phyloP scores from a whole-genome alignment of 2,329 filamentous ascomycete species.

The Beauveria medogensis region DNA sequence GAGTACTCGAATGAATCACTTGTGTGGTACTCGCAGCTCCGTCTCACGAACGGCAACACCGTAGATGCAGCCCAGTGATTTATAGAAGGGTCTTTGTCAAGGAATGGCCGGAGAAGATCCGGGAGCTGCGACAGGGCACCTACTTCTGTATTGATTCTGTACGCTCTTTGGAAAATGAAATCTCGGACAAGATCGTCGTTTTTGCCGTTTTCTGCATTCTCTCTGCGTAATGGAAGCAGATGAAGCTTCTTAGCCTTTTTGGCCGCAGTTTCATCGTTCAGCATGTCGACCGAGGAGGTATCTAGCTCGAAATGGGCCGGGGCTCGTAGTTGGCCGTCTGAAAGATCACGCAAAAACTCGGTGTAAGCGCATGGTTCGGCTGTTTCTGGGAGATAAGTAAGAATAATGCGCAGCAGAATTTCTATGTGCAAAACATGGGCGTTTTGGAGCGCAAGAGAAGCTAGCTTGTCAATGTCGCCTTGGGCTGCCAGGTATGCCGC shows the following conservation, averaged over 20 bases:
- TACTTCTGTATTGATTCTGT: slow-evolving; percentile 62
- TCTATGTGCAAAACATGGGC: slow-evolving; percentile 52
- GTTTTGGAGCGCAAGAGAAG: slow-evolving; percentile 49
- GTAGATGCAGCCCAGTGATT: slow-evolving; percentile 62
- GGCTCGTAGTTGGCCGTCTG: slow-evolving; percentile 34
- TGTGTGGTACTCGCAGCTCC: slow-evolving; percentile 63
- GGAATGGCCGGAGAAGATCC: slow-evolving; percentile 59
- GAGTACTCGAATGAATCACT: slow-evolving; percentile 39
- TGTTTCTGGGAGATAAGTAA: slow-evolving; percentile 71
- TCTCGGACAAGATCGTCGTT: slow-evolving; percentile 47
- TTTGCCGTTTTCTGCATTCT: slow-evolving; percentile 38
- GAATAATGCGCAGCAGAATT: slow-evolving; percentile 61
- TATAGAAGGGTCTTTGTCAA: slow-evolving; percentile 52
- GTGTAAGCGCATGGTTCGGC: slow-evolving; percentile 55
- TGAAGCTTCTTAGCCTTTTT: slow-evolving; percentile 56
- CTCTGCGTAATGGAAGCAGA: slow-evolving; percentile 48
- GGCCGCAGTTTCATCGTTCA: slow-evolving; percentile 57
- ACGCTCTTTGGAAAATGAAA: slow-evolving; percentile 61
- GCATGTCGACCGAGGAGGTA: slow-evolving; percentile 42
- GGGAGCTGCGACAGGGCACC: slow-evolving; percentile 64
- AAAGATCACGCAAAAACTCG: slow-evolving; percentile 51
- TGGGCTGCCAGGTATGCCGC: slow-evolving; percentile 62
- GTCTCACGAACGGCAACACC: slow-evolving; percentile 59
- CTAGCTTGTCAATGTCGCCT: slow-evolving; percentile 55
- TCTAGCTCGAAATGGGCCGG: slow-evolving; percentile 42